These are phyloP conservation scores for Suillus brevipes DNA, from an alignment of 768 basidiomycete species.

Conservation along the genomic window DNA sequence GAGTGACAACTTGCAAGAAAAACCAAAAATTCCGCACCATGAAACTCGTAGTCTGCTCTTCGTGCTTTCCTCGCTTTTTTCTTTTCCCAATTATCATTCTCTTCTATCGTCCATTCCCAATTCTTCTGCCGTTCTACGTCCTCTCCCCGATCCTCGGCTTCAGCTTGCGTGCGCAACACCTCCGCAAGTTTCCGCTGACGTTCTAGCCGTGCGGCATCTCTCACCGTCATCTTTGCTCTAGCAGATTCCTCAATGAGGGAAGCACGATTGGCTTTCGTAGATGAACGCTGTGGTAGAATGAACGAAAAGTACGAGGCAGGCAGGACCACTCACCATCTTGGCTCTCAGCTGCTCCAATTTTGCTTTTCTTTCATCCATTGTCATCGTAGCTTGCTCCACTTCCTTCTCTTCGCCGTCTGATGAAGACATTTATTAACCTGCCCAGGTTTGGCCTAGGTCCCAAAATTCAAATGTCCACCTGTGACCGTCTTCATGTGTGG, in stretches of 20 bases:
- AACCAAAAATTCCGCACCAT: constrained; percentile 56
- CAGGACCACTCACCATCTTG: constrained; percentile 61
- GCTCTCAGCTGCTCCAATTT: constrained; percentile 76
- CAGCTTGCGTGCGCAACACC: constrained; percentile 76
- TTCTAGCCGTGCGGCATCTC: constrained; percentile 1
- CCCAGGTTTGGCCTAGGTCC: no score
- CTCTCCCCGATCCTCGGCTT: constrained; percentile 88
- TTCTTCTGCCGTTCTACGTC: constrained; percentile 89
- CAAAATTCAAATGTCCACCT: background rate
- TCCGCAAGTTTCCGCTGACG: constrained; percentile 93
- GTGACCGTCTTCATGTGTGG: background rate
- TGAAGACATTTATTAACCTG: background rate
- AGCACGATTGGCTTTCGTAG: constrained; percentile 79
- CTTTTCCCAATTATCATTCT: constrained; percentile 96
- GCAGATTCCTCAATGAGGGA: constrained; percentile 79
- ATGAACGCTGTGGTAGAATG: constrained; percentile 55
- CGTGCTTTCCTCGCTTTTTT: constrained; percentile 79
- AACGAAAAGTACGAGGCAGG: constrained; percentile 4
- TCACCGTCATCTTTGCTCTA: background rate
- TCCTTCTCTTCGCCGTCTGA: constrained; percentile 12
- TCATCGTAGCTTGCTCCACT: constrained; percentile 29
- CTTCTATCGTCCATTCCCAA: constrained; percentile 94
- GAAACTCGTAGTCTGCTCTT: constrained; percentile 87
- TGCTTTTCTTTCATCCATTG: constrained; percentile 72
- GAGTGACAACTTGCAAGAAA: background rate